Conservation (phyloP, 139 green algal species). For the Coelastrella sp. region DNA sequence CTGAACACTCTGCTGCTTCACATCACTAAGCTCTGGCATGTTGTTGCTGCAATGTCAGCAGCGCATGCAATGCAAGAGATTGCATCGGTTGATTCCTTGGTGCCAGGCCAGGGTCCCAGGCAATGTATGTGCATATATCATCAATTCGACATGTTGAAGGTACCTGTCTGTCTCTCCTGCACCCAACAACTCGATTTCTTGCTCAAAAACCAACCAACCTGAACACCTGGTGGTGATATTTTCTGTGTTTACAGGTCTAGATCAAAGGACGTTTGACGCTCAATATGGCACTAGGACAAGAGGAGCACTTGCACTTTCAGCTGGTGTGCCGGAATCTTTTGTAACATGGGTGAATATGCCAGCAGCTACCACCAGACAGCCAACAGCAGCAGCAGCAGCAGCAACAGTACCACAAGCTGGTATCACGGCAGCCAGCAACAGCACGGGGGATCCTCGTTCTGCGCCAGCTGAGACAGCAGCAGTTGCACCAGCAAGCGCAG, state of each 20-base stretch:
- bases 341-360: not conserved
- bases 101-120: no score
- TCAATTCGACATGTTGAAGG: no score
- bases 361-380: not conserved
- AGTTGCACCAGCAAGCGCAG: not conserved
- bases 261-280: not conserved
- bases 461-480: not conserved
- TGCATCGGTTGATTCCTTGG: no score
- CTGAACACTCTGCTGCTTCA: not conserved
- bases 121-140: no score
- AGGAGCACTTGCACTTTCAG: not conserved
- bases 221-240: no score
- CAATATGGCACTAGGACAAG: not conserved
- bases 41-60: not conserved
- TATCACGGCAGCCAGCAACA: not conserved
- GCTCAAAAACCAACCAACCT: no score
- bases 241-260: not conserved
- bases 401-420: not conserved
- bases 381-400: slow-evolving; percentile 6
- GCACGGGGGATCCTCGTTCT: not conserved
- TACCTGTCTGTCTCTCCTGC: no score
- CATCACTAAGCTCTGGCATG: no score
- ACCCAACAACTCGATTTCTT: no score
- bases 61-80: no score
- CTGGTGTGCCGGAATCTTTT: not conserved